phyloP scores from a whole-genome alignment of 202 grass and related monocot genomes.

The Tripidium arundinaceum region DNA sequence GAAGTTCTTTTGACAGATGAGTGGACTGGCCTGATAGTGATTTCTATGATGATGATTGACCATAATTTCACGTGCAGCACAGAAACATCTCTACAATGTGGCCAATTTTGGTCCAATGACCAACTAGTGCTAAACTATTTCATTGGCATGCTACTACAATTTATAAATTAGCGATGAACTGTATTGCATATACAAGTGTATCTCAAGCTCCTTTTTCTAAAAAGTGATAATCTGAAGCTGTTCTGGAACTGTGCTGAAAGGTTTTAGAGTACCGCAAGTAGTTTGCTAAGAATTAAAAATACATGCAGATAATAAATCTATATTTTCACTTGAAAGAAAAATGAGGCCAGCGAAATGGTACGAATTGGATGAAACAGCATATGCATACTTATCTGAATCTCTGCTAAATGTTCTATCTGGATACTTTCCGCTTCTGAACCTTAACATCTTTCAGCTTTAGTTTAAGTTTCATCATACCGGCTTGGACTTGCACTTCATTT shows the following conservation, averaged over 20 bases:
- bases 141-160: background rate
- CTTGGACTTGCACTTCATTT: conserved; percentile 57
- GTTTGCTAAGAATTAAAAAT: background rate
- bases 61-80: background rate
- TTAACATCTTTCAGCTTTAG: conserved; percentile 53
- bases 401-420: conserved; percentile 22
- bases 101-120: background rate
- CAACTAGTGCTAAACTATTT: background rate
- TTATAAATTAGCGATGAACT: background rate
- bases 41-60: too few species aligned
- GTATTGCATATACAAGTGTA: background rate
- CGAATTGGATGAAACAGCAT: background rate
- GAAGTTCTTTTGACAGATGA: too few species aligned
- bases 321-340: conserved; percentile 6
- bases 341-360: background rate
- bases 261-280: background rate
- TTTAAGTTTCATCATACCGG: conserved; percentile 67
- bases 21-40: too few species aligned
- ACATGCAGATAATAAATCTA: background rate
- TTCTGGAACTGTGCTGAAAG: background rate
- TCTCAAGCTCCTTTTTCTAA: background rate
- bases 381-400: conserved; percentile 24
- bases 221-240: background rate
- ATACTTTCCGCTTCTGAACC: conserved; percentile 41
- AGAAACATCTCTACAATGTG: background rate